These are phyloP conservation scores for Trametes maxima DNA, from an alignment of 768 basidiomycete species.

Conservation along the genomic window DNA sequence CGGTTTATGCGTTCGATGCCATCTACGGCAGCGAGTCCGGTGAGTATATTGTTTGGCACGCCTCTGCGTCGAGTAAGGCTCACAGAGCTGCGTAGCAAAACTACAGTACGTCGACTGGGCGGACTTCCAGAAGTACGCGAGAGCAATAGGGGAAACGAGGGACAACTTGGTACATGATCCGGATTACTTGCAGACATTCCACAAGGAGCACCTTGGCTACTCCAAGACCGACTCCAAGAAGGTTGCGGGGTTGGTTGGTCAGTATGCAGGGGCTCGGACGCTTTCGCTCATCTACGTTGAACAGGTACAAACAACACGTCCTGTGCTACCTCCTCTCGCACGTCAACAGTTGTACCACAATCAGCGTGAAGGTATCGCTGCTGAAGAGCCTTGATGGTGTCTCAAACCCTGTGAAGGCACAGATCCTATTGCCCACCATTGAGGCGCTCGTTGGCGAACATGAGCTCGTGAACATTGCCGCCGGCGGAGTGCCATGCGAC, in stretches of 20 bases:
- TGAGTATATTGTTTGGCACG: conserved; percentile 36
- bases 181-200: conserved; percentile 58
- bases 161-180: conserved; percentile 65
- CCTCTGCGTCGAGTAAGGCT: conserved; percentile 6
- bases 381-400: conserved; percentile 51
- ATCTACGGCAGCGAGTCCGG: conserved; percentile 68
- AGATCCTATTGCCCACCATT: conserved; percentile 62
- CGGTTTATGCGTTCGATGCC: conserved; percentile 71
- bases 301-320: conserved; percentile 70
- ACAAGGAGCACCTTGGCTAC: conserved; percentile 55
- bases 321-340: conserved; percentile 84
- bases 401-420: conserved; percentile 50
- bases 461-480: neutral
- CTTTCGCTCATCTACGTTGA: neutral
- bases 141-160: conserved; percentile 48
- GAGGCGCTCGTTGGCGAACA: conserved; percentile 37
- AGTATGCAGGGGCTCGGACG: neutral
- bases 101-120: conserved; percentile 72
- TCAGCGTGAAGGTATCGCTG: conserved; percentile 52
- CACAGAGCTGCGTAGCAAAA: conserved; percentile 36
- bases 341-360: conserved; percentile 55
- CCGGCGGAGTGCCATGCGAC: conserved; percentile 28
- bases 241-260: conserved; percentile 48
- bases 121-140: conserved; percentile 62
- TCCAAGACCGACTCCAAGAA: conserved; percentile 58